Conservation (phyloP, 2,329 filamentous ascomycete species). For the Fusarium incarnatum region DNA sequence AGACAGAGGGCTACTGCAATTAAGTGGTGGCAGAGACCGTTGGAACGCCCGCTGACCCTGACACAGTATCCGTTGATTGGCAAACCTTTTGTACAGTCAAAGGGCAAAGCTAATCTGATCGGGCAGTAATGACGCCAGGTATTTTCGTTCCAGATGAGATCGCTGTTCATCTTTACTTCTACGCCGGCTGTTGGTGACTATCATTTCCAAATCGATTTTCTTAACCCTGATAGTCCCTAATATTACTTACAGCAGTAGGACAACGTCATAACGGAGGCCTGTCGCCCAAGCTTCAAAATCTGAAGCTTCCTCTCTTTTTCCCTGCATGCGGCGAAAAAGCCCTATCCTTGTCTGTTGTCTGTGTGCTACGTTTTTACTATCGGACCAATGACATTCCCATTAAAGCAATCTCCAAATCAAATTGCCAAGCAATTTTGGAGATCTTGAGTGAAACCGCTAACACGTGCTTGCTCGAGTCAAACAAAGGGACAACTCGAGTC, state of each 20-base stretch:
- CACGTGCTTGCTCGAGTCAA: slow-evolving; percentile 20
- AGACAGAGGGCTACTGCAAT: slow-evolving; percentile 2
- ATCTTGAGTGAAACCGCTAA: slow-evolving; percentile 29
- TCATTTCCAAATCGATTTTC: slow-evolving; percentile 6
- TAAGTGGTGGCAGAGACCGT: slow-evolving; percentile 16
- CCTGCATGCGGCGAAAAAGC: neutral
- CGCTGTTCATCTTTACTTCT: slow-evolving; percentile 10
- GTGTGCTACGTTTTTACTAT: slow-evolving; percentile 19
- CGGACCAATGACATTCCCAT: slow-evolving; percentile 23
- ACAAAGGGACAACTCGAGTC: neutral
- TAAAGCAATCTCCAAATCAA: slow-evolving; percentile 30
- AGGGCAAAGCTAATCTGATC: slow-evolving; percentile 28
- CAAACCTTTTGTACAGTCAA: slow-evolving; percentile 8
- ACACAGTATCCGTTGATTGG: slow-evolving; percentile 14
- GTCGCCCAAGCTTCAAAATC: slow-evolving; percentile 2
- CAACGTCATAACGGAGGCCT: slow-evolving; percentile 13
- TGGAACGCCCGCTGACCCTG: slow-evolving; percentile 29
- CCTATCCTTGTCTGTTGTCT: slow-evolving; percentile 23
- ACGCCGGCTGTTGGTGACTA: slow-evolving; percentile 1
- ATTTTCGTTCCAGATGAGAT: slow-evolving; percentile 19
- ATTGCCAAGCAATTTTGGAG: slow-evolving; percentile 23
- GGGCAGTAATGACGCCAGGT: slow-evolving; percentile 25
- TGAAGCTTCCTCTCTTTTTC: slow-evolving; percentile 1
- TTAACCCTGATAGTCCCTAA: slow-evolving; percentile 5
- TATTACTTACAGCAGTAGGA: neutral